A percentile compares a stretch with the other conserved stretches of the same genome.
Conservation (phyloP, 2,329 filamentous ascomycete genomes). For the Pseudogymnoascus sp. region DNA sequence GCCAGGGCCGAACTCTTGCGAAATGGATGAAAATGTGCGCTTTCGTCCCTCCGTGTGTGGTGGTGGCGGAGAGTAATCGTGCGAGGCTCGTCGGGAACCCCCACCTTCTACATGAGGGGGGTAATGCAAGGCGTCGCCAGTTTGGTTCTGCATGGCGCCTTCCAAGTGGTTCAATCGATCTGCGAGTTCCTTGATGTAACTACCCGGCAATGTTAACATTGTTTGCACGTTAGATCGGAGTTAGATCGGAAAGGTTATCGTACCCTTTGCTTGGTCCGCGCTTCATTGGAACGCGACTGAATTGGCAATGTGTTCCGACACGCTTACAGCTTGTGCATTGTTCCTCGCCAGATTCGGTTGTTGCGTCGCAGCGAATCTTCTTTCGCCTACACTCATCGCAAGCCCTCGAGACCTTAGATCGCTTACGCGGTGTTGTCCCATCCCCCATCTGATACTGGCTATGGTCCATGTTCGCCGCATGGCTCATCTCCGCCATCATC, state of each 20-base stretch:
- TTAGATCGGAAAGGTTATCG: slow-evolving; percentile 19
- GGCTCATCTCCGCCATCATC: slow-evolving; percentile 29
- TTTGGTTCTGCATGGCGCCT: slow-evolving; percentile 53
- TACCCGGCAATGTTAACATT: slow-evolving; percentile 28
- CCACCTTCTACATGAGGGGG: slow-evolving; percentile 30
- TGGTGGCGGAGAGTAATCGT: slow-evolving; percentile 44
- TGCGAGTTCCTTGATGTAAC: slow-evolving; percentile 85
- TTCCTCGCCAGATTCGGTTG: slow-evolving; percentile 61
- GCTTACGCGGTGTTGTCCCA: slow-evolving; percentile 53
- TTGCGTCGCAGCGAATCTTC: slow-evolving; percentile 82
- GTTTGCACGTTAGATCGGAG: neutral
- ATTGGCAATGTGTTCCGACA: slow-evolving; percentile 68
- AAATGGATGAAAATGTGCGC: slow-evolving; percentile 39
- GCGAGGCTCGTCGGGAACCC: slow-evolving; percentile 35
- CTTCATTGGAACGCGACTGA: slow-evolving; percentile 82
- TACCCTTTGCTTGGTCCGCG: slow-evolving; percentile 83
- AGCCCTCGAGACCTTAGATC: slow-evolving; percentile 78
- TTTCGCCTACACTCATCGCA: slow-evolving; percentile 86
- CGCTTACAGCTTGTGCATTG: slow-evolving; percentile 77
- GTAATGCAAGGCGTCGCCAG: slow-evolving; percentile 38
- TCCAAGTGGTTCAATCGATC: slow-evolving; percentile 78
- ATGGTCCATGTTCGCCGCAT: slow-evolving; percentile 25
- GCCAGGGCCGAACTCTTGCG: slow-evolving; percentile 34
- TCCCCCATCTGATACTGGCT: slow-evolving; percentile 40
- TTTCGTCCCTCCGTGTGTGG: slow-evolving; percentile 34